These are phyloP conservation scores for Leishmania lainsoni DNA, from an alignment of 208 protist species.

Conservation along the genomic window DNA sequence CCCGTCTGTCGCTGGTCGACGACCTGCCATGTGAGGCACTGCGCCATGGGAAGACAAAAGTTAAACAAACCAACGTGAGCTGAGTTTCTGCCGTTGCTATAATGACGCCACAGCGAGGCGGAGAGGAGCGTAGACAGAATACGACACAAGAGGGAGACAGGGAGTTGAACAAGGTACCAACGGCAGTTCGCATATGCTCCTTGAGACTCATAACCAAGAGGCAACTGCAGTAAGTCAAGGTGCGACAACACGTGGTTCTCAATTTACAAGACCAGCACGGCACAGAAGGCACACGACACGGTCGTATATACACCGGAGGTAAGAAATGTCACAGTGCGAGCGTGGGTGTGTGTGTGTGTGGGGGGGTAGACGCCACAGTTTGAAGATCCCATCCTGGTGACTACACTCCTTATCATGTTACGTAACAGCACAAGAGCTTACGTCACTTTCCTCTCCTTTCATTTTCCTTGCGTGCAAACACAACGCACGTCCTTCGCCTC, in stretches of 20 bases:
- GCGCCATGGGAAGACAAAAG: constrained; percentile 18
- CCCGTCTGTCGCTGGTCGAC: constrained; percentile 56
- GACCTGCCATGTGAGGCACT: constrained; percentile 69
- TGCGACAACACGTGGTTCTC: background rate
- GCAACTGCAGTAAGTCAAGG: background rate
- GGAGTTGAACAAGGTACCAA: background rate
- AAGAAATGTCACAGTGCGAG: too few species aligned
- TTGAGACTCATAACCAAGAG: background rate
- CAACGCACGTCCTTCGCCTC: too few species aligned
- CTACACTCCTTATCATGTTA: too few species aligned
- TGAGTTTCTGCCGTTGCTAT: background rate
- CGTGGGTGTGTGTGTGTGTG: too few species aligned
- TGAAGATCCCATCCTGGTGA: too few species aligned
- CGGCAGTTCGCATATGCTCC: background rate
- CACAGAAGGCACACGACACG: background rate
- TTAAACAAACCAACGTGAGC: background rate
- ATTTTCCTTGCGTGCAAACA: too few species aligned
- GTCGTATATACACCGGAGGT: too few species aligned
- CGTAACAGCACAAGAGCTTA: too few species aligned
- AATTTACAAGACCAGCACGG: background rate
- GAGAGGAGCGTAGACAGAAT: background rate
- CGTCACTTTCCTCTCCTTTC: too few species aligned
- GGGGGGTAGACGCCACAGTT: too few species aligned
- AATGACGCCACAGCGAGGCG: too few species aligned
- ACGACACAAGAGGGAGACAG: background rate